Evolutionary conservation across 2,329 filamentous ascomycete genomes (phyloP).

Genomic region (Monosporascus sp.): DNA sequence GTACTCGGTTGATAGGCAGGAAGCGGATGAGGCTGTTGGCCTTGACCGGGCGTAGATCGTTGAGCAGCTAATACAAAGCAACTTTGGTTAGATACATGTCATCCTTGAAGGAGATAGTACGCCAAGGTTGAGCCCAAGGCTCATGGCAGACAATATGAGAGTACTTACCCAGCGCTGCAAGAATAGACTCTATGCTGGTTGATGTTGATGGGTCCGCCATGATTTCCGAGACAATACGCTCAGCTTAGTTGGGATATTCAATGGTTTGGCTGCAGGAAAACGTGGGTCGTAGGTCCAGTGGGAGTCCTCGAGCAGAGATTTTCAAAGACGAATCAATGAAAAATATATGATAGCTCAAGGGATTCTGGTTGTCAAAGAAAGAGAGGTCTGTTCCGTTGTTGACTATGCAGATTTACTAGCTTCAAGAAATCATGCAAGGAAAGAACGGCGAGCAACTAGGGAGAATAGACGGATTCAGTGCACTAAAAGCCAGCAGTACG

Average conservation of each 20-base stretch:
- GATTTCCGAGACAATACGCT: not conserved
- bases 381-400: not conserved
- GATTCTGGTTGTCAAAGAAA: not conserved
- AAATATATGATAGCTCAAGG: not conserved
- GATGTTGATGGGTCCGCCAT: not conserved
- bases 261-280: not conserved
- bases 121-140: conserved; percentile 9
- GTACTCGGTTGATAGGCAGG: conserved; percentile 30
- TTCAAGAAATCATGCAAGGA: not conserved
- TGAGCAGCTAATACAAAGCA: conserved; percentile 34
- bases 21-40: conserved; percentile 31
- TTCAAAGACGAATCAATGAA: not conserved
- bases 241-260: not conserved
- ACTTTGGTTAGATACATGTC: conserved; percentile 12
- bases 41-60: conserved; percentile 39
- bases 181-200: not conserved
- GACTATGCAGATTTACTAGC: not conserved
- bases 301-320: not conserved
- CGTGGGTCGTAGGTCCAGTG: not conserved
- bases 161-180: conserved; percentile 1
- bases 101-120: conserved; percentile 4
- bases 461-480: not conserved
- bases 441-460: not conserved
- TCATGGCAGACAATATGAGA: not conserved
- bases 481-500: not conserved